Base-by-base conservation (phyloP, 208 protist genomes). In the Leishmania tropica region DNA sequence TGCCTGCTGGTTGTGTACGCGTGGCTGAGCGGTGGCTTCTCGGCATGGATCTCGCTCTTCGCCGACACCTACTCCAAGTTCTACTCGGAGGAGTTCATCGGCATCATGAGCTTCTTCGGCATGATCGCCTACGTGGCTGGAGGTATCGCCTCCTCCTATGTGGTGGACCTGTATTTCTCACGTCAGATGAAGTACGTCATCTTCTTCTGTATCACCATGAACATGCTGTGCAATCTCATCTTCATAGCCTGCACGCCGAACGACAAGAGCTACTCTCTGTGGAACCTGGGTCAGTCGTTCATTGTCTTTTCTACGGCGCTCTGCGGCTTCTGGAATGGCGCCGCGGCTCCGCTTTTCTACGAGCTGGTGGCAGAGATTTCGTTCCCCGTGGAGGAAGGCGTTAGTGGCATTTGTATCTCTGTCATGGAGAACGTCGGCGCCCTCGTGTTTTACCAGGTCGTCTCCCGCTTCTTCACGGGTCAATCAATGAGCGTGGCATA, bases 161-260 rank as follows among this genome's bases (percentile, higher is more conserved):
- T 96, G 3, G 92, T 94, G 10, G 94, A 96, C 83, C 81, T 95
- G 21, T 96, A 93, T 85, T 97, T 96, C 79, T 76, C 87, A 28
- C 94, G 92, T 17, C 92, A 96, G 81, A 97, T 97, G 94, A 97
- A 97, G 85, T 93, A 96, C 80, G 94, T 97, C 74, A 94, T 97
- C 83, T 94, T 95, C 86, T 90, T 95, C 81, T 96, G 92, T 81
- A 91, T 96, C 51, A 91, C 88, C 19, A 93, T 94, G 85, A 96
- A 93, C 83, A 93, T 87, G 74, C 51, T 97, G 53, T 87, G 86
- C 81, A 95, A 94, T 68, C 83, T 97, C 45, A 86, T 95, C 74
- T 97, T 96, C 75, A 89, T 97, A 60, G 88, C 92, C 51, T 93
- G 84, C 75, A 95, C 92, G 21, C 92, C 92, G 17, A 94, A 96